Conservation (phyloP, 140 eudicot genomes). For the Ambrosia hybrid region DNA sequence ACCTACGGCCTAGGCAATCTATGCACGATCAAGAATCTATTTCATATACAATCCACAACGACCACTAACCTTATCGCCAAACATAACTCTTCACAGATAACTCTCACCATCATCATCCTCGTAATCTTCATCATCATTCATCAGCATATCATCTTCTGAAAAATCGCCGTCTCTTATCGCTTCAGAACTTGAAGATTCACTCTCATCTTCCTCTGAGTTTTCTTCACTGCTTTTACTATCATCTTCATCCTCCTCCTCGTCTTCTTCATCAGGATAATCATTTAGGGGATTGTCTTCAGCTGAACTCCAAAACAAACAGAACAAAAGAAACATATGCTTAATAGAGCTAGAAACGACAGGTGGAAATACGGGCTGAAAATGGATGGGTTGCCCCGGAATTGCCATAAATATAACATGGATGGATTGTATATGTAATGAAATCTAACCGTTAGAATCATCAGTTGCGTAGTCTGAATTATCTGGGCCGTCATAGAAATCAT, state of each 20-base stretch:
- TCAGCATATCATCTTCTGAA: conserved; percentile 34
- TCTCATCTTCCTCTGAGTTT: conserved; percentile 45
- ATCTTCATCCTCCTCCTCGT: conserved; percentile 46
- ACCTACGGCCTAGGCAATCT: conserved; percentile 11
- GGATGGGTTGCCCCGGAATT: too few relatives aligned
- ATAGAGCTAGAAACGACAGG: too few relatives aligned
- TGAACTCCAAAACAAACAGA: conserved; percentile 29
- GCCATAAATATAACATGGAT: background rate
- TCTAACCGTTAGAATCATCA: conserved; percentile 88
- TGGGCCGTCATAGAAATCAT: conserved; percentile 79
- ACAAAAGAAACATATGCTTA: background rate
- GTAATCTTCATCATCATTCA: conserved; percentile 23
- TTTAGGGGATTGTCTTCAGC: conserved; percentile 86
- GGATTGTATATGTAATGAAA: conserved; percentile 13
- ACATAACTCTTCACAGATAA: conserved; percentile 16
- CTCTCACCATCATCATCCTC: conserved; percentile 26
- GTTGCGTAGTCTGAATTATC: conserved; percentile 72
- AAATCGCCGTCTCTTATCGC: conserved; percentile 22
- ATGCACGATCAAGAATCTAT: background rate
- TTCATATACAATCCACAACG: conserved; percentile 12
- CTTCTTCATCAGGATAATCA: conserved; percentile 90
- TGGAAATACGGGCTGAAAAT: too few relatives aligned
- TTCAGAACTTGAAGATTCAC: conserved; percentile 27
- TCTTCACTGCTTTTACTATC: conserved; percentile 37
- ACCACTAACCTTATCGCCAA: conserved; percentile 10